phyloP scores from a whole-genome alignment of 1,284 basidiomycete genomes.

The Microbotryum lychnidis-dioicae region DNA sequence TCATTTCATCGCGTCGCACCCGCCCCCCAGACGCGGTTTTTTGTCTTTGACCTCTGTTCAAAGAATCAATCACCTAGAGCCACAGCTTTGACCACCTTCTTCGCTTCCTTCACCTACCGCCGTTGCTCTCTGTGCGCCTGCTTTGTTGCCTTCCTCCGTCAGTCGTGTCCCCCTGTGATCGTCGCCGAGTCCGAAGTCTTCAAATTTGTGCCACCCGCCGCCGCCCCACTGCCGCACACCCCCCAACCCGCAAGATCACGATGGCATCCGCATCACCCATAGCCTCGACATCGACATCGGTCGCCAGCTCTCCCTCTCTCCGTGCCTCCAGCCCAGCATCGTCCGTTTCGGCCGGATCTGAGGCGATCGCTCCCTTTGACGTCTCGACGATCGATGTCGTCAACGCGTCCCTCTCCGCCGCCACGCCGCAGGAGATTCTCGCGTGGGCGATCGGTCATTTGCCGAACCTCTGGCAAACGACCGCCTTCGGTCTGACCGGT shows the following conservation, averaged over 20 bases:
- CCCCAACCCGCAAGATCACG: not conserved
- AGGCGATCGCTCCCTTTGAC: constrained; percentile 16
- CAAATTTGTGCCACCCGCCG: not conserved
- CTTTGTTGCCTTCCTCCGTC: too few relatives aligned
- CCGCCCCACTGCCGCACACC: too few relatives aligned
- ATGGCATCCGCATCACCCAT: not conserved
- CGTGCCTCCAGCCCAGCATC: not conserved
- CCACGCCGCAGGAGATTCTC: constrained; percentile 72
- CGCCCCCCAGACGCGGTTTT: too few relatives aligned
- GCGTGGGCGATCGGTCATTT: constrained; percentile 71
- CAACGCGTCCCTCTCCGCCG: constrained; percentile 61
- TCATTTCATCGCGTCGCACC: too few relatives aligned
- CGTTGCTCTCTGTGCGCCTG: too few relatives aligned
- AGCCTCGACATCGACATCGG: not conserved
- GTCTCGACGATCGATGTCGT: constrained; percentile 48
- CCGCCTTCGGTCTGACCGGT: constrained; percentile 87
- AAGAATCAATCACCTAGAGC: too few relatives aligned
- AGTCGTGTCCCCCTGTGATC: not conserved
- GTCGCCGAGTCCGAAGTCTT: not conserved
- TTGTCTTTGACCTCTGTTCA: too few relatives aligned
- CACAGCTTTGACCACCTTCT: too few relatives aligned
- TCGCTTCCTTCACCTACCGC: too few relatives aligned
- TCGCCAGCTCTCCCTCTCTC: constrained; percentile 2
- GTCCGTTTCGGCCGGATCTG: not conserved
- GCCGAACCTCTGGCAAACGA: constrained; percentile 68